Conservation (phyloP, 495 filamentous ascomycete species). For the Halenospora varia region DNA sequence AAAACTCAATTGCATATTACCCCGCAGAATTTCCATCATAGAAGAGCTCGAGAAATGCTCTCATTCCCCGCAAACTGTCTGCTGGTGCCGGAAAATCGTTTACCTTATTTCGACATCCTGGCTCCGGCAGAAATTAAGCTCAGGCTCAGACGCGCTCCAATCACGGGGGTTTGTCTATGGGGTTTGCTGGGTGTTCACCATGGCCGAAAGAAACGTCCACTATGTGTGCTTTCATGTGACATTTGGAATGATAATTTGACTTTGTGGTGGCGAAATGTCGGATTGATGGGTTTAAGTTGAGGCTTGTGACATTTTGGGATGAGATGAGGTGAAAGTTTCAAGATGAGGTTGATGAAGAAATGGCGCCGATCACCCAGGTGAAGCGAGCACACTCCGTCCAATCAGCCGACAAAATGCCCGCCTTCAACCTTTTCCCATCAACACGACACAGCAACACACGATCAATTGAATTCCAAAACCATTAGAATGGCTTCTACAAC, state of each 20-base stretch:
- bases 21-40: background rate
- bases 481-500: constrained; percentile 17
- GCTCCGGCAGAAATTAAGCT: background rate
- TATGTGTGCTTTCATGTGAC: too few species aligned
- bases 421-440: background rate
- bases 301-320: too few species aligned
- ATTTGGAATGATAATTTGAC: too few species aligned
- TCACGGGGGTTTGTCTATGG: background rate
- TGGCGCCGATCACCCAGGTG: too few species aligned
- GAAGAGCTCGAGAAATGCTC: background rate
- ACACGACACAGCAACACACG: background rate
- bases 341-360: too few species aligned
- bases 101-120: background rate
- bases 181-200: background rate
- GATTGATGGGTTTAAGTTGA: too few species aligned
- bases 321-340: too few species aligned
- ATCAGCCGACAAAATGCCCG: background rate
- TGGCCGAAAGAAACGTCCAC: too few species aligned
- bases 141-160: constrained; percentile 1
- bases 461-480: background rate
- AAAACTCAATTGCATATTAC: too few species aligned
- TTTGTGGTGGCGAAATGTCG: too few species aligned
- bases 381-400: background rate
- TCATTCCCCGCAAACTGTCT: background rate
- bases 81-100: background rate